These are phyloP conservation scores for Aspergillus sp. DNA, from an alignment of 2,329 filamentous ascomycete species.

Conservation along the genomic window DNA sequence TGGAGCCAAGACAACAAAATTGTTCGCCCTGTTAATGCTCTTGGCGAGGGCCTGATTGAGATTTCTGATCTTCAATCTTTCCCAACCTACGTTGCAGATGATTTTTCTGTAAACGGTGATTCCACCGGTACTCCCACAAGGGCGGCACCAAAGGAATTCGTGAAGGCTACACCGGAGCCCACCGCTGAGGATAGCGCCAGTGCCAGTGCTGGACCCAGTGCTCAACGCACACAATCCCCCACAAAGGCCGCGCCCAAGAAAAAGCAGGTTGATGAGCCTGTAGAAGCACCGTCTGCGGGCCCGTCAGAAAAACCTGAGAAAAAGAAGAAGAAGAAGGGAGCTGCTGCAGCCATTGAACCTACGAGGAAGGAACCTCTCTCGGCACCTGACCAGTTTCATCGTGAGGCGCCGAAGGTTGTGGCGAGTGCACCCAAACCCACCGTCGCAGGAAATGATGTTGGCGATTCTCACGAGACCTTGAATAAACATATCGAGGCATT, in stretches of 20 bases:
- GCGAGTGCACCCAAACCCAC: slow-evolving; percentile 4
- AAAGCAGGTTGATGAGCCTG: slow-evolving; percentile 39
- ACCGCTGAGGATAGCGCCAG: slow-evolving; percentile 23
- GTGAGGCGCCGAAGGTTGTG: slow-evolving; percentile 11
- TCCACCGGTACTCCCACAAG: slow-evolving; percentile 33
- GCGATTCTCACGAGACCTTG: slow-evolving; percentile 56
- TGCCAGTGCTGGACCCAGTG: slow-evolving; percentile 13
- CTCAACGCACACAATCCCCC: slow-evolving; percentile 35
- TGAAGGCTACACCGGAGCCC: slow-evolving; percentile 39
- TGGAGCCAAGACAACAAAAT: slow-evolving; percentile 92
- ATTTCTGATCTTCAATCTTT: slow-evolving; percentile 66
- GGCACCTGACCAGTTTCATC: slow-evolving; percentile 11
- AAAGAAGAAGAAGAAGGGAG: slow-evolving; percentile 65
- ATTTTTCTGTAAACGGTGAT: slow-evolving; percentile 49
- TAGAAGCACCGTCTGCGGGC: slow-evolving; percentile 23
- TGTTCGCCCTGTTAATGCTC: slow-evolving; percentile 72
- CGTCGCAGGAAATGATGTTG: slow-evolving; percentile 8
- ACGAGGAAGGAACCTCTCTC: slow-evolving; percentile 44
- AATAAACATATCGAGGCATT: slow-evolving; percentile 61
- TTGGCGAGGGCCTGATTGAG: slow-evolving; percentile 70
- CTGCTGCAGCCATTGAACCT: slow-evolving; percentile 36
- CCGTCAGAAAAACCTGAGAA: slow-evolving; percentile 63
- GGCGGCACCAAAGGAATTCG: slow-evolving; percentile 40
- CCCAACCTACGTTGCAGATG: slow-evolving; percentile 40
- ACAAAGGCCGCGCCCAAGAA: slow-evolving; percentile 44